A percentile compares a stretch with the other conserved stretches of the same genome.
phyloP scores from a whole-genome alignment of 768 basidiomycete genomes.

The Macrolepiota albuminosa region DNA sequence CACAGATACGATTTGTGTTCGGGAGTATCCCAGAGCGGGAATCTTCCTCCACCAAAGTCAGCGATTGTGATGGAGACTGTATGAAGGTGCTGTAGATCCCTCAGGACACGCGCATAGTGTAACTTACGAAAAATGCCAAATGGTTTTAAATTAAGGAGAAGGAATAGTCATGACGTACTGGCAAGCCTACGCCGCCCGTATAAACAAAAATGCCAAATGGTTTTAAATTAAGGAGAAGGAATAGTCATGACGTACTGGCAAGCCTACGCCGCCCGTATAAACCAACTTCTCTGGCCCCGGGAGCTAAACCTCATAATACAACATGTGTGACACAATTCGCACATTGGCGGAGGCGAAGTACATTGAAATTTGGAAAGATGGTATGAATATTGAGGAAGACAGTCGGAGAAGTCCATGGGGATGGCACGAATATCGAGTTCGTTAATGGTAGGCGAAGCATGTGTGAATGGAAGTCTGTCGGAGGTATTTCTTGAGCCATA shows the following conservation, averaged over 20 bases:
- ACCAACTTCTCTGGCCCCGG: constrained; percentile 21
- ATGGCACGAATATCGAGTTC: constrained; percentile 28
- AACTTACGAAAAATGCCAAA: constrained; percentile 18
- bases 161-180: constrained; percentile 20
- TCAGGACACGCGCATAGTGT: constrained; percentile 26
- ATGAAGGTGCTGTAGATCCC: constrained; percentile 20
- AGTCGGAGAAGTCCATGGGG: constrained; percentile 26
- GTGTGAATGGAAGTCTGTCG: constrained; percentile 19
- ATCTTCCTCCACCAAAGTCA: constrained; percentile 19
- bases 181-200: constrained; percentile 28
- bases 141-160: neutral
- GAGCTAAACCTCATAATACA: constrained; percentile 21
- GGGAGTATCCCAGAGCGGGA: constrained; percentile 13
- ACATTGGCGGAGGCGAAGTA: constrained; percentile 27
- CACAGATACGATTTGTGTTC: constrained; percentile 22
- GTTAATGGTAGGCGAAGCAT: constrained; percentile 20
- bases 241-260: constrained; percentile 24
- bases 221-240: neutral
- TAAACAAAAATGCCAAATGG: constrained; percentile 15
- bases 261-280: constrained; percentile 28
- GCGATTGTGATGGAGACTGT: constrained; percentile 27
- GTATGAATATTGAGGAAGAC: constrained; percentile 18
- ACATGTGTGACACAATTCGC: constrained; percentile 31
- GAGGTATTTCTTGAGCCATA: constrained; percentile 13
- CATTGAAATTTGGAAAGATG: constrained; percentile 20